These are phyloP conservation scores for Nakazawaea wyomingensis DNA, from an alignment of 805 yeast species.

Conservation along the genomic window DNA sequence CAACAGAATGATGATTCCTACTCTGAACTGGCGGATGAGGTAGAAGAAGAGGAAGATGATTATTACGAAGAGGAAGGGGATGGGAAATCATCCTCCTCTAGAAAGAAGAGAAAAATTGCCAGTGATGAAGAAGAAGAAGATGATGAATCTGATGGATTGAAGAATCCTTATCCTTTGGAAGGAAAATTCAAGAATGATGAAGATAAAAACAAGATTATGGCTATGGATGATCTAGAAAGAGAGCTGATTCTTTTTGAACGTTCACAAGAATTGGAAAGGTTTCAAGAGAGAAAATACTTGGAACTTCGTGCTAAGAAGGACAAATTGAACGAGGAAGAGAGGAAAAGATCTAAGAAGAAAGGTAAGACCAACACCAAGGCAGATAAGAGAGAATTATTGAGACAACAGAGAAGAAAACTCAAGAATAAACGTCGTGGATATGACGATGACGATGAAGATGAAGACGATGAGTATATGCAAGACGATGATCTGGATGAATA, in stretches of 20 bases:
- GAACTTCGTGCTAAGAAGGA: conserved; percentile 65
- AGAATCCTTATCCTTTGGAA: conserved; percentile 87
- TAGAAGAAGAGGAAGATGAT: conserved; percentile 25
- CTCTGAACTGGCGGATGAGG: conserved; percentile 25
- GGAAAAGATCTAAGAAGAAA: conserved; percentile 9
- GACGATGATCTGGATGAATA: conserved; percentile 18
- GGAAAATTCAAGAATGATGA: conserved; percentile 82
- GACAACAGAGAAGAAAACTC: conserved; percentile 18
- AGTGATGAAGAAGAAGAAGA: conserved; percentile 28
- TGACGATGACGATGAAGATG: conserved; percentile 38
- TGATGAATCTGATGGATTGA: conserved; percentile 32
- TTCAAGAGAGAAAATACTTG: conserved; percentile 75
- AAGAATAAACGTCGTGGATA: conserved; percentile 14
- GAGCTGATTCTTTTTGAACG: conserved; percentile 90
- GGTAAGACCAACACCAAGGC: conserved; percentile 15
- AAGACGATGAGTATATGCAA: conserved; percentile 30
- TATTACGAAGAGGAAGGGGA: conserved; percentile 30
- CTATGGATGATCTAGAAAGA: conserved; percentile 87
- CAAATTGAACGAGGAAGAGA: conserved; percentile 19
- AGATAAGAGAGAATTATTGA: conserved; percentile 30
- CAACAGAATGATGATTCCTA: conserved; percentile 28
- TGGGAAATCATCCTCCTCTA: conserved; percentile 32
- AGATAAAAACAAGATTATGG: conserved; percentile 61
- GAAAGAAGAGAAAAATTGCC: conserved; percentile 19
- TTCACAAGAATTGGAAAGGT: conserved; percentile 85